Base-by-base conservation (phyloP, 2,329 filamentous ascomycete species). In the Sphaceloma murrayae region DNA sequence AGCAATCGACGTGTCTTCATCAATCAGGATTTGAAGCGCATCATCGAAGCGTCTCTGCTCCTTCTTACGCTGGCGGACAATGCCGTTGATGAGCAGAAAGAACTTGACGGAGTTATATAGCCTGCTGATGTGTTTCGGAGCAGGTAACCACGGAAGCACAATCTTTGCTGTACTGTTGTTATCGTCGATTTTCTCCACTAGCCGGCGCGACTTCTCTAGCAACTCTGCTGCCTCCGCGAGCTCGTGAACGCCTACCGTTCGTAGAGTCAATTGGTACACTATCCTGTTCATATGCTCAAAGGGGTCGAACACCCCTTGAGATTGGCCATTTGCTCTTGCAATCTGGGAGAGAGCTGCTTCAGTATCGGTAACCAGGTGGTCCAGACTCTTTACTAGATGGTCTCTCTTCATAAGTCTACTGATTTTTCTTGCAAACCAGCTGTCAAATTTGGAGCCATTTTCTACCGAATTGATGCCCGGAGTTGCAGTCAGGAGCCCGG, bases 191-290 rank as follows among this genome's bases (percentile, higher is more conserved):
- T 54, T 55, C 45, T 70, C 65, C 47, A 70, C 77, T 9, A 65
- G 56, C 10, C 55, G 46, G 9, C 76, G 59, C 2, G 65, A 67
- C 29, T 62, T 56, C 9, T 56, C 57, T 2, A 72, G 52, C 14
- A 71, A 53, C 4, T 49, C 51, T 0, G 63, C 62, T 38, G 70
- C 60, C 2, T 71, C 61, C 9, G 72, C 73, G 16, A 78, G 67
- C 32, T 77, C 74, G 21, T 67, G 60, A 40, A 66, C 65, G 5
- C 70, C 74, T 1, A 77, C 63, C 4, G 66, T 70, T 8, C 74
- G 67, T 60, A 77, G 74, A 2, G 72, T 77, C 13, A 77, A 62
- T 52, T 69, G 64, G 55, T 70, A 78, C 1, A 77, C 63, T 45
- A 73, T 60, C 4, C 62, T 55, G 53, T 74, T 74, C 34, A 77